A percentile compares a stretch with the other conserved stretches of the same genome.
These are phyloP conservation scores for Coemansia umbellata DNA, from an alignment of 192 early-diverging fungal genomes.

Conservation along the genomic window DNA sequence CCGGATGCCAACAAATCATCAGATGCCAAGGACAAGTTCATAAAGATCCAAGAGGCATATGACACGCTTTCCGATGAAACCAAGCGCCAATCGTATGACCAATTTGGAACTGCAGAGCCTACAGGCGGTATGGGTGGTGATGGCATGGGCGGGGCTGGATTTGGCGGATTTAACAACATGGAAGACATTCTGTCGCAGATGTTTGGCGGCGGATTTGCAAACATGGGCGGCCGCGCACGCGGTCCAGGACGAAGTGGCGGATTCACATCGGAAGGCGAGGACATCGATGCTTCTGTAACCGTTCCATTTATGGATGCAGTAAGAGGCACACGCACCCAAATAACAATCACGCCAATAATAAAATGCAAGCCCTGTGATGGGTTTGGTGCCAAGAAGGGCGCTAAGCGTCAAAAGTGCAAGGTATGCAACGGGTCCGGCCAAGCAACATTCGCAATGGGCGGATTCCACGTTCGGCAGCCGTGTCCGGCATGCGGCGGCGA, in stretches of 20 bases:
- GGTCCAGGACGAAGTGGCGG: slow-evolving; percentile 38
- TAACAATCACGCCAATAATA: slow-evolving; percentile 64
- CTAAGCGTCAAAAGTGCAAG: slow-evolving; percentile 64
- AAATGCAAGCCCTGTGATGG: slow-evolving; percentile 80
- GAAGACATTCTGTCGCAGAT: slow-evolving; percentile 71
- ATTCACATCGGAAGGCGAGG: slow-evolving; percentile 52
- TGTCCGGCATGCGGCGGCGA: slow-evolving; percentile 84
- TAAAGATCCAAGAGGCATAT: slow-evolving; percentile 97
- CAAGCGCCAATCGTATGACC: slow-evolving; percentile 90
- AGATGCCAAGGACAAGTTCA: slow-evolving; percentile 91
- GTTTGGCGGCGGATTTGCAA: slow-evolving; percentile 62
- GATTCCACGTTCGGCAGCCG: slow-evolving; percentile 84
- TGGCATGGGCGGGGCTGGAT: slow-evolving; percentile 47
- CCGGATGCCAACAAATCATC: slow-evolving; percentile 96
- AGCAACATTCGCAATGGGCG: slow-evolving; percentile 75
- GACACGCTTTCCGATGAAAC: slow-evolving; percentile 90
- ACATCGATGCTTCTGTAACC: slow-evolving; percentile 61
- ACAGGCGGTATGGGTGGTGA: slow-evolving; percentile 43
- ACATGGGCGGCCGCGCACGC: slow-evolving; percentile 35
- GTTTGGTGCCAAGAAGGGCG: slow-evolving; percentile 72
- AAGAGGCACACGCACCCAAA: slow-evolving; percentile 64
- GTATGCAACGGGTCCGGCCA: slow-evolving; percentile 82
- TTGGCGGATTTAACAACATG: slow-evolving; percentile 51
- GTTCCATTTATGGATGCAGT: slow-evolving; percentile 91
- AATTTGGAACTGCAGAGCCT: slow-evolving; percentile 69